Evolutionary conservation across 257 asterid genomes (phyloP), one percentile per base, ranked within the genome.

Genomic region (Penstemon davidsonii): DNA sequence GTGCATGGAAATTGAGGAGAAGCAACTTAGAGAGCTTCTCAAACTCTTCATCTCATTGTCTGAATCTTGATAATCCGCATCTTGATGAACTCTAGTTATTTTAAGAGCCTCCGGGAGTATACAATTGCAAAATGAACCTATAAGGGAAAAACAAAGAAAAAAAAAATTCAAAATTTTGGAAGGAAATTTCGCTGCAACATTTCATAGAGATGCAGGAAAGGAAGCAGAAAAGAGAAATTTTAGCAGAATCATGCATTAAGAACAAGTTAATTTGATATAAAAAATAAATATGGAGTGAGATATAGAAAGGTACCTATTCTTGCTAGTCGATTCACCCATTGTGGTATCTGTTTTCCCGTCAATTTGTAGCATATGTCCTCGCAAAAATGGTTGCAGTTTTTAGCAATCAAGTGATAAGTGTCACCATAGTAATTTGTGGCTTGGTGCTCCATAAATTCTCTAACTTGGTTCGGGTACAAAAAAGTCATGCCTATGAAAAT

Each of bases 311-410:
- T n/a, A 89, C 96, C 98, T 77, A 92, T 82, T 71, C 80, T 81
- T 63, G 98, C 98, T 0, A 89, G 90, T 36, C 98, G 90, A 69
- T 92, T 92, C 36, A 92, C 90, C 98, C 98, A 92, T 73, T 84
- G 86, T 49, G 98, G 98, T 39, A 87, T 84, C 49, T 72, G 77
- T 13, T 77, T 87, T 59, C 92, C 88, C 0, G 98, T 92, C 79
- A 92, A 69, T 79, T 80, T 86, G 95, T 66, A 68, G 78, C 98
- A 87, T 57, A 82, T 71, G 61, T 92, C 98, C 69, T 80, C 95
- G 11, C 85, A 87, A 79, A 92, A 92, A 76, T 92, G 98, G 83
- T 92, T 89, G 84, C 98, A 92, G 75, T 92, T 92, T 78, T 89
- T 92, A 39, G 64, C 78, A 63, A 89, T 75, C 76, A 89, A 77